These are phyloP conservation scores for Cymbidium sinense DNA, from an alignment of 106 monocot species.

Conservation along the genomic window DNA sequence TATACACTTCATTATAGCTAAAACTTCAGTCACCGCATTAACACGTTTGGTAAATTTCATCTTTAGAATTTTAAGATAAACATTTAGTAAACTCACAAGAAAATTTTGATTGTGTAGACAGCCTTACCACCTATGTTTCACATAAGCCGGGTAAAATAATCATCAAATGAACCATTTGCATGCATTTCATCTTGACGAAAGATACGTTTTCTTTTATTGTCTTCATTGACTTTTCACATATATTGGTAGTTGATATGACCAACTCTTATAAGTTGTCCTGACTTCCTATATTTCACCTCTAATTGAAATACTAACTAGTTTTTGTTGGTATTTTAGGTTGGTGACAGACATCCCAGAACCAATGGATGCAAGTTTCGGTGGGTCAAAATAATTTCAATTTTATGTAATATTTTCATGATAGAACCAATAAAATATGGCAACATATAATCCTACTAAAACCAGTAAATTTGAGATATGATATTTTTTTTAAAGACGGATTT, in stretches of 20 bases:
- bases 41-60: no score
- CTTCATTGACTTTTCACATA: not conserved
- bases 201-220: not conserved
- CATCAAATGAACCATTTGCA: not conserved
- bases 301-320: not conserved
- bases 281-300: not conserved
- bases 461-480: no score
- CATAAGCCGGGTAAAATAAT: not conserved
- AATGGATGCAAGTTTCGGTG: conserved; percentile 5
- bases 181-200: not conserved
- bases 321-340: conserved; percentile 3
- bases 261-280: not conserved
- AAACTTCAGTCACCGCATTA: no score
- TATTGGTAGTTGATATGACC: not conserved
- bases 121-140: no score
- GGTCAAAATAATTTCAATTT: not conserved
- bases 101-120: no score
- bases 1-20: no score
- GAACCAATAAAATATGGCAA: not conserved
- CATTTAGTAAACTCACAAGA: no score
- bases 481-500: no score
- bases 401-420: not conserved
- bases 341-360: conserved; percentile 3
- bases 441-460: no score
- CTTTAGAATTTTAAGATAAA: no score